A percentile compares a stretch with the other conserved stretches of the same genome.
Evolutionary conservation across 192 early-diverging fungal genomes (phyloP).

Genomic region (Globomyces pollinis-pini): DNA sequence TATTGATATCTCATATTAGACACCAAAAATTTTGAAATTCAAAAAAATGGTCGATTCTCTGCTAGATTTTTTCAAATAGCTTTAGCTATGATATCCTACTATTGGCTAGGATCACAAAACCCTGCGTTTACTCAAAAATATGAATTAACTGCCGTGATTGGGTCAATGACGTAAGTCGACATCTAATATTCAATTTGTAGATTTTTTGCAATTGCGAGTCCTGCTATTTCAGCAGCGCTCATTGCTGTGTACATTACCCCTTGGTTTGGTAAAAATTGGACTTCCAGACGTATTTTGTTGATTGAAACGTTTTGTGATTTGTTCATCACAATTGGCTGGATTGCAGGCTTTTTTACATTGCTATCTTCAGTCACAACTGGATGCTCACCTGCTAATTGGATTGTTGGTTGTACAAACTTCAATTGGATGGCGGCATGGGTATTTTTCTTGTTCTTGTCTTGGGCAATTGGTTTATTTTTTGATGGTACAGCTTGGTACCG

Average conservation of each 20-base stretch:
- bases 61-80: slow-evolving; percentile 8
- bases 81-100: slow-evolving; percentile 4
- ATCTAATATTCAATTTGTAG: neutral
- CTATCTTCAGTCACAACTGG: neutral
- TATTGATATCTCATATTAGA: no score
- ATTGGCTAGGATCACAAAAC: slow-evolving; percentile 1
- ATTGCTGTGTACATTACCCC: slow-evolving; percentile 14
- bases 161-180: neutral
- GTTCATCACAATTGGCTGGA: slow-evolving; percentile 17
- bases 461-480: slow-evolving; percentile 4
- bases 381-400: neutral
- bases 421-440: slow-evolving; percentile 27
- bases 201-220: slow-evolving; percentile 9
- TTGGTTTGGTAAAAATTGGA: slow-evolving; percentile 20
- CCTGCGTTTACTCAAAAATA: neutral
- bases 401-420: slow-evolving; percentile 15
- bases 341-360: slow-evolving; percentile 5
- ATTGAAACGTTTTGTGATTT: slow-evolving; percentile 23
- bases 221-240: slow-evolving; percentile 2
- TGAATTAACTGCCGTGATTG: neutral
- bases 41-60: slow-evolving; percentile 4
- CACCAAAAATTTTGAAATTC: slow-evolving; percentile 4
- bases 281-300: slow-evolving; percentile 18
- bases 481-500: slow-evolving; percentile 13
- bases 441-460: slow-evolving; percentile 16